A percentile compares a stretch with the other conserved stretches of the same genome.
Conservation (phyloP, 495 filamentous ascomycete species). For the Penicillium desertorum region DNA sequence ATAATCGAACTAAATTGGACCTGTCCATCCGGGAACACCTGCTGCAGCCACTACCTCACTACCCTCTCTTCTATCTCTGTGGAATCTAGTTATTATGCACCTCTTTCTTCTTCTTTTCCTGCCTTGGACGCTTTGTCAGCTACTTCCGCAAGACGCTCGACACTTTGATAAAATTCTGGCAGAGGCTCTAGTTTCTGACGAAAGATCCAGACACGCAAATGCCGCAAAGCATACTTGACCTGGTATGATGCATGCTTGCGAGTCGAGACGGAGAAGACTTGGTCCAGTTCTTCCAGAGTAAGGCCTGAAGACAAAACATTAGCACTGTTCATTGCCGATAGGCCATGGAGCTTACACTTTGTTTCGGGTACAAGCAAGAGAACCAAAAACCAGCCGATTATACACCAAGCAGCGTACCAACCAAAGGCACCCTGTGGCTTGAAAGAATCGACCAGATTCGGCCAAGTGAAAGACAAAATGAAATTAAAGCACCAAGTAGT, state of each 20-base stretch:
- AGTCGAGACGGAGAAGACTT: constrained; percentile 55
- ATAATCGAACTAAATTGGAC: too few species aligned
- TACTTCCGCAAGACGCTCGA: constrained; percentile 40
- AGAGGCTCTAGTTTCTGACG: constrained; percentile 48
- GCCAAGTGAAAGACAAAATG: constrained; percentile 59
- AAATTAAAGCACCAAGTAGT: constrained; percentile 55
- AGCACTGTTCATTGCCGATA: background rate
- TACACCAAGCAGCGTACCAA: constrained; percentile 62
- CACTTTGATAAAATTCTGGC: constrained; percentile 45
- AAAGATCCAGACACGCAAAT: constrained; percentile 53
- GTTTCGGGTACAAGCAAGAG: constrained; percentile 59
- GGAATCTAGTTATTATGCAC: background rate
- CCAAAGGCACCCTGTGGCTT: constrained; percentile 57
- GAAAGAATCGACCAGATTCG: constrained; percentile 47
- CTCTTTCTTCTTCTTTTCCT: background rate
- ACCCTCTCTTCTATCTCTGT: background rate
- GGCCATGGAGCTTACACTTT: constrained; percentile 41
- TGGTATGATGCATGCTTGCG: constrained; percentile 50
- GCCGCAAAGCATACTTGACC: constrained; percentile 47
- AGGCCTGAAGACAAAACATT: constrained; percentile 30
- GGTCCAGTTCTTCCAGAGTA: constrained; percentile 53
- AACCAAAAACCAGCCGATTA: constrained; percentile 56
- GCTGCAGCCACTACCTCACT: too few species aligned
- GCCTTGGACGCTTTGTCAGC: constrained; percentile 10
- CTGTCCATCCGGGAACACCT: too few species aligned